Evolutionary conservation across 1,284 basidiomycete genomes (phyloP), one percentile per base, ranked within the genome.

Genomic region (Entoloma clypeatum): DNA sequence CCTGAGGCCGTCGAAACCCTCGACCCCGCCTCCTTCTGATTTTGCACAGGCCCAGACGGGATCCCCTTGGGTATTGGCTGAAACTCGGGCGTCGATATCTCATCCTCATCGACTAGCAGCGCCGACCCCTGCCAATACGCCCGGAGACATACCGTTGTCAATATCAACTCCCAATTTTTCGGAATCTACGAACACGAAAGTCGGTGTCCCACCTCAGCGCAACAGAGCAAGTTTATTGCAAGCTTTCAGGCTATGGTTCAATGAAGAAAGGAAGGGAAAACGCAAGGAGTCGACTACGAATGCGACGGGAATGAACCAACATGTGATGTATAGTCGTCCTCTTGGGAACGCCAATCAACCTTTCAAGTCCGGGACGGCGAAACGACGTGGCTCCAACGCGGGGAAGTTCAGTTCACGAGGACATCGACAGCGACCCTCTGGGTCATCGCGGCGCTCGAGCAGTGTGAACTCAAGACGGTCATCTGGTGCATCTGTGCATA

Each of bases 391-490:
- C 24, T 58, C 54, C 35, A 51, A 51, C 5, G 53, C 52, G 18
- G 55, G 56, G 11, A 62, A 61, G 43, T 60, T 60, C 24, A 50
- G 57, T 11, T 53, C 56, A 10, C 55, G 59, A 34, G 56, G 68
- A 17, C 71, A 79, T 41, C 73, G 80, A 26, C 81, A 83, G 41
- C 72, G 82, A 9, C 74, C 74, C 0, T 84, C 82, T 0, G 64
- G 77, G 21, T 86, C 85, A 0, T 88, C 86, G 26, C 73, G 81
- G 34, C 75, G 86, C 21, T 89, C 86, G 7, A 89, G 86, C 55
- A 89, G 86, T 51, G 83, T 87, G 47, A 88, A 88, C 53, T 90
- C 86, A 7, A 69, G 79, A 28, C 69, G 86, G 31, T 87, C 84
- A 0, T 87, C 84, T 7, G 71, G 75, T 9, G 69, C 80, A 21